phyloP scores from a whole-genome alignment of 495 filamentous ascomycete species.

The Tuber borchii region DNA sequence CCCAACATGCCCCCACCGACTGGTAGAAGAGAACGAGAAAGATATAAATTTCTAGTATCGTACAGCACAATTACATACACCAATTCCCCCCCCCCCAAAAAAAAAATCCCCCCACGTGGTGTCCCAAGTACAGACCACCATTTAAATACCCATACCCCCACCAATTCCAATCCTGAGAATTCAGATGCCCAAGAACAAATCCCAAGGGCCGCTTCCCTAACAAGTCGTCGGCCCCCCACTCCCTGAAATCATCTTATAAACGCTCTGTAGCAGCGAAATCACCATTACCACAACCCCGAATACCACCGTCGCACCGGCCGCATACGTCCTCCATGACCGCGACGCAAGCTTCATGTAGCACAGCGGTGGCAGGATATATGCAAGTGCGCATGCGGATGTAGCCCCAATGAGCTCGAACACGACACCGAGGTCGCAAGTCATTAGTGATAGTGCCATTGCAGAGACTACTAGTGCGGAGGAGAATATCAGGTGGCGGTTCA shows the following conservation, averaged over 20 bases:
- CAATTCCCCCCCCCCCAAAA: background rate
- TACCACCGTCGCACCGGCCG: slow-evolving; percentile 59
- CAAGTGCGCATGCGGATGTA: slow-evolving; percentile 84
- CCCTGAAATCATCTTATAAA: slow-evolving; percentile 57
- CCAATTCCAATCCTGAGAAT: slow-evolving; percentile 4
- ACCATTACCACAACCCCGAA: slow-evolving; percentile 81
- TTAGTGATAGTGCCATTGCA: slow-evolving; percentile 66
- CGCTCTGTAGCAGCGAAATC: slow-evolving; percentile 70
- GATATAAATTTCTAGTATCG: slow-evolving; percentile 3
- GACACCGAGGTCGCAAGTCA: slow-evolving; percentile 86
- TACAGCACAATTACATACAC: background rate
- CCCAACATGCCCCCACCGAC: background rate
- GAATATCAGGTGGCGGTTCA: slow-evolving; percentile 78
- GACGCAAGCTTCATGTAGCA: slow-evolving; percentile 91
- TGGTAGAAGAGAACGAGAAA: background rate
- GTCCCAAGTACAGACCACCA: background rate
- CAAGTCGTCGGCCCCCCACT: slow-evolving; percentile 38
- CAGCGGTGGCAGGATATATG: slow-evolving; percentile 88
- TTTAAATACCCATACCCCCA: background rate
- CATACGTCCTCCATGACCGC: slow-evolving; percentile 66
- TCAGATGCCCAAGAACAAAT: slow-evolving; percentile 10
- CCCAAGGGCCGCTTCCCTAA: slow-evolving; percentile 7
- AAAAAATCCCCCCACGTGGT: background rate
- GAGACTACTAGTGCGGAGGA: slow-evolving; percentile 69
- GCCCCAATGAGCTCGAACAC: slow-evolving; percentile 95